phyloP scores from a whole-genome alignment of 345 rosid genomes.

The Populus ilicifolia region DNA sequence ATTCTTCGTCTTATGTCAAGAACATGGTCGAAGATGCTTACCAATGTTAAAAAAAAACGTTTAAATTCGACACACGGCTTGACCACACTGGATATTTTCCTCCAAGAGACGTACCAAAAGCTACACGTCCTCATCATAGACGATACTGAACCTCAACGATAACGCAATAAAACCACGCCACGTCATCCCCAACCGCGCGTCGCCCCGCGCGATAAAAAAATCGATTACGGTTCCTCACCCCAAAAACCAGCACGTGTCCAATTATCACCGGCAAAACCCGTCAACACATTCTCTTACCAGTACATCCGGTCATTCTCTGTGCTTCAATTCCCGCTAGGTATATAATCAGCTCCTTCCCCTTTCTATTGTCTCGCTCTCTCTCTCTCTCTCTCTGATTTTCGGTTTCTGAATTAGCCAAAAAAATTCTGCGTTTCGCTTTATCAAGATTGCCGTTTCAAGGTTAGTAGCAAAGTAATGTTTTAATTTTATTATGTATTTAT shows the following conservation, averaged over 20 bases:
- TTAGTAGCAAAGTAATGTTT: conserved; percentile 16
- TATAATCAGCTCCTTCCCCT: conserved; percentile 31
- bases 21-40: too few species aligned
- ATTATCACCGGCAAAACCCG: conserved; percentile 10
- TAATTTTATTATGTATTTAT: not conserved
- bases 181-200: conserved; percentile 10
- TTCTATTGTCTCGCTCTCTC: not conserved
- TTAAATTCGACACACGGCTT: too few species aligned
- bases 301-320: conserved; percentile 38
- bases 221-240: conserved; percentile 18
- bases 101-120: not conserved
- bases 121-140: conserved; percentile 1
- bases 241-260: conserved; percentile 27
- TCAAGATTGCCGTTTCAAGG: conserved; percentile 37
- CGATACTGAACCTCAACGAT: not conserved
- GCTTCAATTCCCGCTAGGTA: conserved; percentile 50
- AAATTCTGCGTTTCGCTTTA: conserved; percentile 34
- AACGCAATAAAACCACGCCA: conserved; percentile 20
- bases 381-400: conserved; percentile 7
- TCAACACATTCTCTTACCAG: conserved; percentile 14
- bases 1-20: too few species aligned
- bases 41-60: too few species aligned
- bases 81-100: not conserved
- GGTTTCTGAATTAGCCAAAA: conserved; percentile 8
- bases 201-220: conserved; percentile 33